phyloP scores from a whole-genome alignment of 2,329 filamentous ascomycete genomes.

The Ophiocordyceps unilateralis region DNA sequence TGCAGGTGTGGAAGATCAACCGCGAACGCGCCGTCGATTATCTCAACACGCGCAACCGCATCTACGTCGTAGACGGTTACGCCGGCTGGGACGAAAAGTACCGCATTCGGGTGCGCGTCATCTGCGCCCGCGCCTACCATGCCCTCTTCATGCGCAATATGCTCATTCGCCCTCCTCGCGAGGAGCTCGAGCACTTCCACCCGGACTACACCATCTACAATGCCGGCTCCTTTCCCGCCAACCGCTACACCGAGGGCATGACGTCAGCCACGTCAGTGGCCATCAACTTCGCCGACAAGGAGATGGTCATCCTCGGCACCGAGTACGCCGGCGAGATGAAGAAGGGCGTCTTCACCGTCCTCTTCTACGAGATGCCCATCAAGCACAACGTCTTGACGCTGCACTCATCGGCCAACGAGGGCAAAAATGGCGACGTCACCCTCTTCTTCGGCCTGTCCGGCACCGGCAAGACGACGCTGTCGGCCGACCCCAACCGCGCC shows the following conservation, averaged over 20 bases:
- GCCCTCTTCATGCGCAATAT: constrained; percentile 99
- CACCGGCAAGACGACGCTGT: constrained; percentile 96
- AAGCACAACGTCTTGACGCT: constrained; percentile 98
- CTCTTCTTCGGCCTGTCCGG: constrained; percentile 98
- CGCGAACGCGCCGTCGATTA: constrained; percentile 97
- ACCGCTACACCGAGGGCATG: constrained; percentile 96
- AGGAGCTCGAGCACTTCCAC: constrained; percentile 94
- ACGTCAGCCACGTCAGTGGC: constrained; percentile 94
- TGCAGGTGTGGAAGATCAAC: constrained; percentile 97
- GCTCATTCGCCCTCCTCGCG: constrained; percentile 82
- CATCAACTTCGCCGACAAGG: constrained; percentile 98
- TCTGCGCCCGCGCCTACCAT: constrained; percentile 98
- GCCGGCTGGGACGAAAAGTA: constrained; percentile 98
- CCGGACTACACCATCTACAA: constrained; percentile 99
- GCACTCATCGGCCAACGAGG: constrained; percentile 97
- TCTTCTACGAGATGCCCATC: constrained; percentile 99
- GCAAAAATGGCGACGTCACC: constrained; percentile 83
- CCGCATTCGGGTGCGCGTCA: constrained; percentile 89
- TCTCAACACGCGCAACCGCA: constrained; percentile 95
- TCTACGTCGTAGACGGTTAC: constrained; percentile 95
- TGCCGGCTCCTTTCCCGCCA: constrained; percentile 93
- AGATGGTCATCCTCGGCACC: constrained; percentile 99
- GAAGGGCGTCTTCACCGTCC: constrained; percentile 95
- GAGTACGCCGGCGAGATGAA: constrained; percentile 81
- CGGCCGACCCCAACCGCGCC: constrained; percentile 88